These are phyloP conservation scores for Jacaranda copaia DNA, from an alignment of 257 asterid genomes.

Conservation along the genomic window DNA sequence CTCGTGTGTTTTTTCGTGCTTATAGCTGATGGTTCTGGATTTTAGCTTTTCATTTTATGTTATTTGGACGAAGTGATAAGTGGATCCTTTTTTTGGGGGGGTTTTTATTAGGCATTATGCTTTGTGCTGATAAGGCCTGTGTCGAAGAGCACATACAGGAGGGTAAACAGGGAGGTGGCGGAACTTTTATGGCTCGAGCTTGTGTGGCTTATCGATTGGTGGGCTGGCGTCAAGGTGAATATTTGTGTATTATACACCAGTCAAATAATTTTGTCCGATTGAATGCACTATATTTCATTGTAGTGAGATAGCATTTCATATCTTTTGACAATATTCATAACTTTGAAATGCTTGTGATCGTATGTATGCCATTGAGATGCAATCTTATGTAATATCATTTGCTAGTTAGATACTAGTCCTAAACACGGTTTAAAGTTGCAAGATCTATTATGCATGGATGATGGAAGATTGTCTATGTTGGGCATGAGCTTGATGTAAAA, in stretches of 20 bases:
- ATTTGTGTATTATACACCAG: background rate
- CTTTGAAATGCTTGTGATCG: background rate
- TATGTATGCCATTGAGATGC: background rate
- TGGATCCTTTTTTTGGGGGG: background rate
- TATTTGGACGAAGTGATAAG: constrained; percentile 26
- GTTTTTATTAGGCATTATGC: constrained; percentile 65
- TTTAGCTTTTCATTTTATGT: constrained; percentile 3
- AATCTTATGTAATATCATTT: background rate
- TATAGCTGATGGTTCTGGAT: constrained; percentile 15
- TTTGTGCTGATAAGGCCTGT: constrained; percentile 72
- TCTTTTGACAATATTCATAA: background rate
- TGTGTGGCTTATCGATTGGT: constrained; percentile 96
- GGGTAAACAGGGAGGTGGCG: constrained; percentile 75
- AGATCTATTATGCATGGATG: background rate
- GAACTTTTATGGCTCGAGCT: constrained; percentile 96
- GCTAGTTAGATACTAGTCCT: constrained; percentile 19
- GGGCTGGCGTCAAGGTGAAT: constrained; percentile 94
- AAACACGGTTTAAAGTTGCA: constrained; percentile 22
- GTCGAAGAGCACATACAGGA: constrained; percentile 84
- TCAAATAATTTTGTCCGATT: constrained; percentile 9
- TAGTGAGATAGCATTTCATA: background rate
- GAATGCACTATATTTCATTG: constrained; percentile 8
- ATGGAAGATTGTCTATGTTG: background rate
- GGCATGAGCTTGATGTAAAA: constrained; percentile 11
- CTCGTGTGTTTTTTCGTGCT: background rate